Percentiles rank a stretch among this genome's conserved stretches.
Evolutionary conservation across 2,329 filamentous ascomycete species (phyloP).

Genomic region (Colletotrichum endophyticum): DNA sequence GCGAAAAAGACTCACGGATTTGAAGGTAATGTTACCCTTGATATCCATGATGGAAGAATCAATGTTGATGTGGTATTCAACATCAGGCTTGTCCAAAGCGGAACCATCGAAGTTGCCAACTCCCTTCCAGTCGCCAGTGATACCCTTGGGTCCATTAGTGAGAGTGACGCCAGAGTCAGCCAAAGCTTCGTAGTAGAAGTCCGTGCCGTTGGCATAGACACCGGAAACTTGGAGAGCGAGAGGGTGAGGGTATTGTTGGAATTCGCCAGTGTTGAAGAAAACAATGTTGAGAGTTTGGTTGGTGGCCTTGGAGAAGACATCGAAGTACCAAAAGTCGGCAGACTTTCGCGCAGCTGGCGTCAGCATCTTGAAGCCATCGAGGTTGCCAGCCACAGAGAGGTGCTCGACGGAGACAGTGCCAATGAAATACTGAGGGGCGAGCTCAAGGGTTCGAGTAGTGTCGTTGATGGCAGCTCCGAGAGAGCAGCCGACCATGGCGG

Average conservation of each 20-base stretch:
- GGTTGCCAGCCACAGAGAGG: neutral
- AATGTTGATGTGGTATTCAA: neutral
- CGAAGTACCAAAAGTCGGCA: neutral
- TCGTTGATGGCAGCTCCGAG: neutral
- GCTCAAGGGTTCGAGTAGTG: neutral
- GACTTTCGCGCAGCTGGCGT: neutral
- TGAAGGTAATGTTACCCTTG: neutral
- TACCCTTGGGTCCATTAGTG: neutral
- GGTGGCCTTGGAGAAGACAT: neutral
- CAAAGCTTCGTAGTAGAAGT: neutral
- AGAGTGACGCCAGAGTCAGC: neutral
- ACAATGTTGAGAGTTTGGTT: neutral
- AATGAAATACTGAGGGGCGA: neutral
- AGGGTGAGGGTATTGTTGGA: neutral
- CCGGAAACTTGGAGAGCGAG: neutral
- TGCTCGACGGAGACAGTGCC: neutral
- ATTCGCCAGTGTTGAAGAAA: neutral
- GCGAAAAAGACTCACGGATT: neutral
- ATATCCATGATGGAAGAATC: neutral
- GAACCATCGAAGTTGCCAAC: neutral
- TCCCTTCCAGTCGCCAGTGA: neutral
- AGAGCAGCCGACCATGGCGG: neutral
- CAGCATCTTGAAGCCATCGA: neutral
- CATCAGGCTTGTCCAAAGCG: neutral
- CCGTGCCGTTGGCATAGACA: neutral